Conservation (phyloP, 371 early-diverging fungal species). For the Mycotypha africana region DNA sequence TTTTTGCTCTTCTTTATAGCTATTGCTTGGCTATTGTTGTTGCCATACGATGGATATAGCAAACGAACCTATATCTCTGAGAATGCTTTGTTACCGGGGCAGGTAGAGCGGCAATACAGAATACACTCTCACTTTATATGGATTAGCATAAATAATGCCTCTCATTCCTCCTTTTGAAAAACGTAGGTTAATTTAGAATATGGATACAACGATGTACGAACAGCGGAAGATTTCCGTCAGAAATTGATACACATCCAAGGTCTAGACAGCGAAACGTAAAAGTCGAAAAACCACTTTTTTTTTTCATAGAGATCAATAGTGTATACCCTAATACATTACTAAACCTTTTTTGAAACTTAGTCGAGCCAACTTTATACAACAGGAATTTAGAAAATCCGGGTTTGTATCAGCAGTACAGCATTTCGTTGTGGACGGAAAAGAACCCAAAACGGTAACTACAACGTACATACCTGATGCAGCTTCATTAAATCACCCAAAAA, state of each 20-base stretch:
- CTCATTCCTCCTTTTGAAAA: too few species aligned
- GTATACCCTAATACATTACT: too few species aligned
- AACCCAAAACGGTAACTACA: slow-evolving; percentile 7
- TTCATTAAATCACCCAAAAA: neutral
- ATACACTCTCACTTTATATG: too few species aligned
- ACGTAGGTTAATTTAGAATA: slow-evolving; percentile 50
- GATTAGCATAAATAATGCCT: too few species aligned
- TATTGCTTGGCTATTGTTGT: slow-evolving; percentile 41
- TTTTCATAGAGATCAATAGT: neutral
- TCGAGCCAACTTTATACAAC: slow-evolving; percentile 47
- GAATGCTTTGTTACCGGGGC: slow-evolving; percentile 78
- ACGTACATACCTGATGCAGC: neutral
- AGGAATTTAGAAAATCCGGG: slow-evolving; percentile 50
- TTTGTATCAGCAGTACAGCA: slow-evolving; percentile 55
- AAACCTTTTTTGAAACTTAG: too few species aligned
- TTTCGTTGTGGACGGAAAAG: slow-evolving; percentile 28
- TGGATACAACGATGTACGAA: slow-evolving; percentile 41
- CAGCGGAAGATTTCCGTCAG: slow-evolving; percentile 47
- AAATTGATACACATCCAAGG: slow-evolving; percentile 17
- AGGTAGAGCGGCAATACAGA: too few species aligned
- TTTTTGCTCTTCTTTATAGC: slow-evolving; percentile 45
- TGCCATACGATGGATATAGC: slow-evolving; percentile 51
- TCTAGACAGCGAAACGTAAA: slow-evolving; percentile 23
- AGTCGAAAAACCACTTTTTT: neutral
- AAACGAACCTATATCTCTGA: slow-evolving; percentile 68